Percentiles rank a stretch among this genome's conserved stretches.
These are phyloP conservation scores for Dendrobium chrysotoxum DNA, from an alignment of 106 monocot species.

Conservation along the genomic window DNA sequence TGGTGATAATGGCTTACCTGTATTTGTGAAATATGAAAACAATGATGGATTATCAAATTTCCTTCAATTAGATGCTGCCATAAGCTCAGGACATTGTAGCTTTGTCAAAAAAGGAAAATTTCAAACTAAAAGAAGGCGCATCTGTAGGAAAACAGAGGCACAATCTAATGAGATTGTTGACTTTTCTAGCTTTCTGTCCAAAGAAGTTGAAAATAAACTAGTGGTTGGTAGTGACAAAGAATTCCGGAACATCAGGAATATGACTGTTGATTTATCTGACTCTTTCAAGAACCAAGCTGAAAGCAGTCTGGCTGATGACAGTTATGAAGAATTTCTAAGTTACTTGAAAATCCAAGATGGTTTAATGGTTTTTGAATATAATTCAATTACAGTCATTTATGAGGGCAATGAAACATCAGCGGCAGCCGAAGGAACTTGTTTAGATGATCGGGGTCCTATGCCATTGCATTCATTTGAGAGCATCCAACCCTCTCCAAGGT, in stretches of 20 bases:
- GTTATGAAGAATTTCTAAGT: constrained; percentile 35
- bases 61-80: not conserved
- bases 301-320: not conserved
- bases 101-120: not conserved
- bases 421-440: not conserved
- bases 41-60: not conserved
- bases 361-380: constrained; percentile 39
- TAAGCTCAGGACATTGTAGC: not conserved
- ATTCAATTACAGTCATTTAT: constrained; percentile 34
- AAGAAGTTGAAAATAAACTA: not conserved
- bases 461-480: not conserved
- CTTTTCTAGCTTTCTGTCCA: not conserved
- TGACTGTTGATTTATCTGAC: not conserved
- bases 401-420: constrained; percentile 16
- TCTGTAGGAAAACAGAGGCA: not conserved
- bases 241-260: constrained; percentile 6
- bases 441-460: not conserved
- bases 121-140: constrained; percentile 3
- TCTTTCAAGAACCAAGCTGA: not conserved
- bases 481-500: not conserved
- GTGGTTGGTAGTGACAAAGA: constrained; percentile 10
- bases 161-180: not conserved
- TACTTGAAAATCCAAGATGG: constrained; percentile 26
- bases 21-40: constrained; percentile 35
- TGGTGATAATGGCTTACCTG: constrained; percentile 20